Evolutionary conservation across 1,284 basidiomycete genomes (phyloP).

Genomic region (Malassezia cuniculi): DNA sequence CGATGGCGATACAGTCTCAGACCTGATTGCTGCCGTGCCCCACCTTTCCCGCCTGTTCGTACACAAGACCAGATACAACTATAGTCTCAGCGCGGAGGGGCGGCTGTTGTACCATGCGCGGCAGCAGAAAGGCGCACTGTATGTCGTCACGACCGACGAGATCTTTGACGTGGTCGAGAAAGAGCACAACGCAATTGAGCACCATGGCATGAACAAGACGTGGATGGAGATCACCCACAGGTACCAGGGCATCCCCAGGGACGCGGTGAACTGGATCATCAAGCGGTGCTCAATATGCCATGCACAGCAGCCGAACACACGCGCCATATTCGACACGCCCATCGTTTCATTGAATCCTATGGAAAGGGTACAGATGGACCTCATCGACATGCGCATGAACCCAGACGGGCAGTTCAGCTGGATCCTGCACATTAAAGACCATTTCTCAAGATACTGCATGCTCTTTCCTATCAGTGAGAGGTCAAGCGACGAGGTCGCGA

Average conservation of each 20-base stretch:
- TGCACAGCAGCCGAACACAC: not conserved
- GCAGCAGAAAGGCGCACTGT: constrained; percentile 1
- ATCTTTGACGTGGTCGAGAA: constrained; percentile 3
- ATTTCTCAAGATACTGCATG: constrained; percentile 8
- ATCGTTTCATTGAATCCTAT: constrained; percentile 2
- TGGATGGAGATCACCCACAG: constrained; percentile 3
- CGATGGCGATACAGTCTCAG: no score
- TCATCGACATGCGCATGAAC: constrained; percentile 5
- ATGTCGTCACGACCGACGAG: constrained; percentile 1
- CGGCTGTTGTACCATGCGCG: constrained; percentile 5
- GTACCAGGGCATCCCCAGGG: constrained; percentile 5
- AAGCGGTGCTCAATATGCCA: constrained; percentile 3
- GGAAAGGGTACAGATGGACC: constrained; percentile 9
- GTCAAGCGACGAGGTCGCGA: not conserved
- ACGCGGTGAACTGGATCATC: constrained; percentile 4
- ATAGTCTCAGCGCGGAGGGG: not conserved
- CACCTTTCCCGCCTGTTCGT: no score
- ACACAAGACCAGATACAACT: constrained; percentile 4
- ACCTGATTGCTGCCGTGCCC: no score
- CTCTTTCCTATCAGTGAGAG: constrained; percentile 3
- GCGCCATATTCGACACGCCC: not conserved
- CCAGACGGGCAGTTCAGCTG: constrained; percentile 4
- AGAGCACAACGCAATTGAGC: constrained; percentile 5
- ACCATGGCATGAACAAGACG: constrained; percentile 7
- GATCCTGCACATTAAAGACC: constrained; percentile 9